Conservation (phyloP, 2,329 filamentous ascomycete species). For the Stachybotrys echinatus region DNA sequence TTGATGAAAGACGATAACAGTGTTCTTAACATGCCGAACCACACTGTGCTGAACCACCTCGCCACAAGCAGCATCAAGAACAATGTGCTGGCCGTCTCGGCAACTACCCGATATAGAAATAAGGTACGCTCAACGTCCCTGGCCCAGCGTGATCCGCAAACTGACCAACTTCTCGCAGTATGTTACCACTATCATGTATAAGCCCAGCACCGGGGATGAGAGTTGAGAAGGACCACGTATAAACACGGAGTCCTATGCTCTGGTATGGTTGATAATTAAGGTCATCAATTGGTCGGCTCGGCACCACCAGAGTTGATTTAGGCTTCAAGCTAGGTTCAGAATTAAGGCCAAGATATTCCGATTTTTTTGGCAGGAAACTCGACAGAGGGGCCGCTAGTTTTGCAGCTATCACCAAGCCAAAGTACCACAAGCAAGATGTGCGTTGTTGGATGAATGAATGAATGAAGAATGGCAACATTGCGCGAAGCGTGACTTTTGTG, state of each 20-base stretch:
- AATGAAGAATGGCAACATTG: neutral
- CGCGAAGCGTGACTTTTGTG: neutral
- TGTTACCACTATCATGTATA: conserved; percentile 96
- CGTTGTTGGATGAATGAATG: too few relatives aligned
- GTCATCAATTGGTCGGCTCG: too few relatives aligned
- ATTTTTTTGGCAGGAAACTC: too few relatives aligned
- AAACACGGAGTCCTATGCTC: neutral
- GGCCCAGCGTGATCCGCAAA: neutral
- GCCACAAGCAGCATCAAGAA: conserved; percentile 98
- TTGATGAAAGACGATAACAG: conserved; percentile 98
- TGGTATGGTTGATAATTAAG: too few relatives aligned
- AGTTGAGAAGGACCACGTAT: conserved; percentile 17
- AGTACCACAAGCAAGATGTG: too few relatives aligned
- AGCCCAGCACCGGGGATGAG: conserved; percentile 65
- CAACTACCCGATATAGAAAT: conserved; percentile 93
- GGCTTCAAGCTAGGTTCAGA: too few relatives aligned
- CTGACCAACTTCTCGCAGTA: conserved; percentile 61
- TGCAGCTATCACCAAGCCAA: too few relatives aligned
- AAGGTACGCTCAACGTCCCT: conserved; percentile 56
- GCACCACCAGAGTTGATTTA: too few relatives aligned
- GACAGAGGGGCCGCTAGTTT: too few relatives aligned
- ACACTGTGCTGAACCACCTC: conserved; percentile 92
- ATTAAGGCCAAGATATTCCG: too few relatives aligned
- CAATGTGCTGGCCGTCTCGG: conserved; percentile 88
- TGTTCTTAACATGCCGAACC: conserved; percentile 93